Conservation (phyloP, 2,329 filamentous ascomycete genomes). For the Claviceps paspali region DNA sequence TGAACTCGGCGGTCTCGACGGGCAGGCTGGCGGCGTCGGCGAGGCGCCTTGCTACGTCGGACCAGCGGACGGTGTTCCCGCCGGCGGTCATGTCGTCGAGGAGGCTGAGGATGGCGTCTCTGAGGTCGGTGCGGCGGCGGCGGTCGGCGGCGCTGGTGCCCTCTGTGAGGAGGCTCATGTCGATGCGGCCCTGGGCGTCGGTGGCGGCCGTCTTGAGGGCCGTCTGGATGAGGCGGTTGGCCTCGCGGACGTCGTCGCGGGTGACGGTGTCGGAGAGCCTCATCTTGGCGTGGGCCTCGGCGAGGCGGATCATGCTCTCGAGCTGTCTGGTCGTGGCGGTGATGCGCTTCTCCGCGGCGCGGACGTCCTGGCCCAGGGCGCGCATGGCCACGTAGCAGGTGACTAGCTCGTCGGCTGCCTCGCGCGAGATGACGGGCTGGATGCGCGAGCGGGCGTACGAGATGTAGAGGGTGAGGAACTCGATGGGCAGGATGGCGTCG, state of each 20-base stretch:
- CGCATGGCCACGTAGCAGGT: conserved; percentile 89
- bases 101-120: conserved; percentile 56
- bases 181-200: conserved; percentile 80
- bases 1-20: conserved; percentile 68
- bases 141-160: conserved; percentile 85
- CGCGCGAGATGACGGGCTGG: conserved; percentile 66
- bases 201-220: conserved; percentile 97
- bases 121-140: conserved; percentile 68
- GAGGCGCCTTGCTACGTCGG: conserved; percentile 61
- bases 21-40: conserved; percentile 54
- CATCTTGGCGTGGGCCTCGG: conserved; percentile 98
- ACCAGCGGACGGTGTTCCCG: conserved; percentile 55
- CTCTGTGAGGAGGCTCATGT: conserved; percentile 90
- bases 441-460: conserved; percentile 83
- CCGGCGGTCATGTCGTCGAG: conserved; percentile 67
- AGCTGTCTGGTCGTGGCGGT: conserved; percentile 93
- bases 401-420: conserved; percentile 71
- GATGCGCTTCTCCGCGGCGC: conserved; percentile 84
- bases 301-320: conserved; percentile 94
- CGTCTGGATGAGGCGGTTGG: conserved; percentile 80
- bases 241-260: conserved; percentile 70
- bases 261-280: conserved; percentile 65
- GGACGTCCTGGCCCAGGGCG: conserved; percentile 75
- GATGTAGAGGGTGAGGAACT: conserved; percentile 93
- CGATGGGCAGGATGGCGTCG: conserved; percentile 74